Evolutionary conservation across 352 stramenopile species (phyloP).

Genomic region (Phytophthora megakarya): DNA sequence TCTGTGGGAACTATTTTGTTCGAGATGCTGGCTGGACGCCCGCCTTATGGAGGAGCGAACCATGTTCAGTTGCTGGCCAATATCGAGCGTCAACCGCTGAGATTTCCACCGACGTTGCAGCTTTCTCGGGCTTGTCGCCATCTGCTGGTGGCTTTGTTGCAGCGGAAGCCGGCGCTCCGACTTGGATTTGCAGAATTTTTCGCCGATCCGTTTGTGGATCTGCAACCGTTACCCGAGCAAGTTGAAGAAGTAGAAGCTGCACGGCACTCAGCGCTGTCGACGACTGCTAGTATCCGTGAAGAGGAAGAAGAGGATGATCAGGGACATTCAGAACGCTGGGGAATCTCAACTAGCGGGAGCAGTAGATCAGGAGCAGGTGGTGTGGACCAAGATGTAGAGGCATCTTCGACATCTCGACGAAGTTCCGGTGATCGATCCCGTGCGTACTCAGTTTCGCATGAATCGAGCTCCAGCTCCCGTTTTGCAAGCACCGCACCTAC

Average conservation of each 20-base stretch:
- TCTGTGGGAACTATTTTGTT: slow-evolving; percentile 95
- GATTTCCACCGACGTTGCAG: slow-evolving; percentile 81
- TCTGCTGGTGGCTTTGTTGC: slow-evolving; percentile 78
- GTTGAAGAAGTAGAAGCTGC: slow-evolving; percentile 22
- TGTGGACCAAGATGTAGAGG: neutral
- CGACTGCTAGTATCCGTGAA: slow-evolving; percentile 59
- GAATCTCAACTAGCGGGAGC: slow-evolving; percentile 17
- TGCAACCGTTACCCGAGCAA: slow-evolving; percentile 28
- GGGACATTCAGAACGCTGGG: slow-evolving; percentile 20
- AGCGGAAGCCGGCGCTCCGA: slow-evolving; percentile 84
- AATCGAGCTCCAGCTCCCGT: slow-evolving; percentile 36
- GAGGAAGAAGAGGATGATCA: slow-evolving; percentile 59
- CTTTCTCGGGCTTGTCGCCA: slow-evolving; percentile 85
- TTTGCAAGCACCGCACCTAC: slow-evolving; percentile 36
- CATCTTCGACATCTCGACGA: slow-evolving; percentile 3
- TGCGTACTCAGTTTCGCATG: slow-evolving; percentile 40
- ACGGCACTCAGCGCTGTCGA: slow-evolving; percentile 22
- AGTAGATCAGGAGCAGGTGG: slow-evolving; percentile 18
- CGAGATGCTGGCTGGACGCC: slow-evolving; percentile 94
- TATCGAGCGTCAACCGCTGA: slow-evolving; percentile 91
- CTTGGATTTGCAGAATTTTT: slow-evolving; percentile 94
- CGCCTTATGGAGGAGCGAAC: slow-evolving; percentile 94
- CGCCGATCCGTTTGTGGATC: slow-evolving; percentile 61
- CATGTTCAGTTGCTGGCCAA: slow-evolving; percentile 95
- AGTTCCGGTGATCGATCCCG: slow-evolving; percentile 36